Base-by-base conservation (phyloP, 331 rosid species). In the Cydonia oblonga region DNA sequence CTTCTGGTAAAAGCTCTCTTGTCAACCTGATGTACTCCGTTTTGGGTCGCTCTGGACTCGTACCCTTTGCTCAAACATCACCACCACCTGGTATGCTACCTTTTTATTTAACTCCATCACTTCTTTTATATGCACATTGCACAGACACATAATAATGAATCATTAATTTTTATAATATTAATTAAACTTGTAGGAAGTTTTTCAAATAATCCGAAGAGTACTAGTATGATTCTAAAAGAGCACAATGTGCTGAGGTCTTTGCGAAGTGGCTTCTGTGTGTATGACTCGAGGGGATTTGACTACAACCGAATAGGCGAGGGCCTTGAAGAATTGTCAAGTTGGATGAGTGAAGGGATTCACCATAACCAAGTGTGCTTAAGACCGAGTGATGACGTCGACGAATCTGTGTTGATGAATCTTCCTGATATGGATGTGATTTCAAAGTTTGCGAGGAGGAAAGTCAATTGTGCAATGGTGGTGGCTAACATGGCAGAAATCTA, bases 1-100 rank as follows among this genome's bases (percentile, higher is more conserved):
- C 78, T 52, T 73, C 87, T 65, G 87, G 87, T 11, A 83, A 83
- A 56, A 83, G 75, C 80, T 79, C 87, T 5, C 84, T 83, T 44
- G 72, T 79, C 18, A 83, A 83, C 46, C 84, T 83, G 5, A 76
- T 83, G 87, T 79, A 83, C 79, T 63, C 71, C 51, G 84, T 83
- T 61, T 69, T 83, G 28, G 84, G 87, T 59, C 87, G 87, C 30
- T 76, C 87, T 64, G 84, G 87, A 30, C 79, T 83, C 59, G 40
- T 79, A 20, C 80, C 81, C 26, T 79, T 83, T 59, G 77, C 87
- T 56, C 84, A 79, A 66, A 76, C 84, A 29, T 62, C 86, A 16
- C 59, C 49, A 16, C 46, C 70, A 4, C 52, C 72, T 2, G 22
- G 22, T 52, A 18, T n/a, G 57, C 22, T 19, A 52, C 57, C 57